Percentiles rank a stretch among this genome's conserved stretches.
These are phyloP conservation scores for Pseudocercospora eumusae DNA, from an alignment of 2,329 filamentous ascomycete species.

Conservation along the genomic window DNA sequence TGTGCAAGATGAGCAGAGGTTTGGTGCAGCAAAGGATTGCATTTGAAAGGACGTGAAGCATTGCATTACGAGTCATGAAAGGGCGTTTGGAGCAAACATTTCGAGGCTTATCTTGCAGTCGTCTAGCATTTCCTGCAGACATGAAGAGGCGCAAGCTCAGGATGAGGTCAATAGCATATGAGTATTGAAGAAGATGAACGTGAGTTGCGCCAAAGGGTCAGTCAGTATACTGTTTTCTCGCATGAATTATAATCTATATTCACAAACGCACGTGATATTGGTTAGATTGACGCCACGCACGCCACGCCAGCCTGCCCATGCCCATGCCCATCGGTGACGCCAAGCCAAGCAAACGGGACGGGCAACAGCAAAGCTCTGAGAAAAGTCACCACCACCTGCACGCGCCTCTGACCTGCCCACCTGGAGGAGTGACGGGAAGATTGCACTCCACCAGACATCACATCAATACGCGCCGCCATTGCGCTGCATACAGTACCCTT, in stretches of 20 bases:
- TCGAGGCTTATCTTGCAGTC: background rate
- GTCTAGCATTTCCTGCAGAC: background rate
- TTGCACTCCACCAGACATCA: background rate
- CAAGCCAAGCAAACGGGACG: conserved; percentile 7
- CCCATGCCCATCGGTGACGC: background rate
- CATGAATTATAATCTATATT: background rate
- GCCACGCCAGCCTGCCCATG: no score
- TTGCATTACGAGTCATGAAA: conserved; percentile 11
- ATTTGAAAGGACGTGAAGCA: conserved; percentile 7
- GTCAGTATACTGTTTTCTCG: no score
- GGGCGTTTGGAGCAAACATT: conserved; percentile 9
- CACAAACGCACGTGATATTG: background rate
- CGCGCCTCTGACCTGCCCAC: background rate
- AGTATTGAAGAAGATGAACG: background rate
- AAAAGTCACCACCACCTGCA: background rate
- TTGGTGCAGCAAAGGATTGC: conserved; percentile 15
- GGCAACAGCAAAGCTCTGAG: conserved; percentile 4
- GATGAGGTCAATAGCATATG: background rate
- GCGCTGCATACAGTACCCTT: background rate
- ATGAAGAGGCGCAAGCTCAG: conserved; percentile 5
- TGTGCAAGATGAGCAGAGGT: conserved; percentile 58
- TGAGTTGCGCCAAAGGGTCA: background rate
- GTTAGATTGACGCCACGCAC: background rate
- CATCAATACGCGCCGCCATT: background rate
- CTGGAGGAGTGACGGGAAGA: background rate